Percentiles rank a stretch among this genome's conserved stretches.
These are phyloP conservation scores for Cutaneotrichosporon cyanovorans DNA, from an alignment of 1,284 basidiomycete genomes.

Conservation along the genomic window DNA sequence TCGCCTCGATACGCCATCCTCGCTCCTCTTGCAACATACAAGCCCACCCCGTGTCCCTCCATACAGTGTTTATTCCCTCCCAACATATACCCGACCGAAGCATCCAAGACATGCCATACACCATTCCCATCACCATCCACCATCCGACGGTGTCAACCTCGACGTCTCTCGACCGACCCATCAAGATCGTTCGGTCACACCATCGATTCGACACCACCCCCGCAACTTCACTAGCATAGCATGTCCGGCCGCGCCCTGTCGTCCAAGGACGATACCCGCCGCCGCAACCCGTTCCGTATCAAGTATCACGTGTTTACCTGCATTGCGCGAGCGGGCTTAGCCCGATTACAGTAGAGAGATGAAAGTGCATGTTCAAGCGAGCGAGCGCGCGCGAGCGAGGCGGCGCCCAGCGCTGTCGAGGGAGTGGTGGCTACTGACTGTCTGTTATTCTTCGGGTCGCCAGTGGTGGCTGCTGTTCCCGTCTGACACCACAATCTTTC, in stretches of 20 bases:
- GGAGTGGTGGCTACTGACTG: too few species aligned
- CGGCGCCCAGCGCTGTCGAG: too few species aligned
- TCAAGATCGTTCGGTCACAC: too few species aligned
- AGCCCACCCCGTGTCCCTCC: conserved; percentile 12
- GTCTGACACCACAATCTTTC: too few species aligned
- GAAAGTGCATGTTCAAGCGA: conserved; percentile 16
- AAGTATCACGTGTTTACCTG: conserved; percentile 18
- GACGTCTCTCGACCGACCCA: too few species aligned
- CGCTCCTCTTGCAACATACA: conserved; percentile 8
- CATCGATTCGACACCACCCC: background rate
- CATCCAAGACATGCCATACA: conserved; percentile 7
- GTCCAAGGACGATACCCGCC: conserved; percentile 42
- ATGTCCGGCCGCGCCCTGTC: conserved; percentile 39
- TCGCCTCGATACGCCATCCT: conserved; percentile 7
- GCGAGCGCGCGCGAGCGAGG: too few species aligned
- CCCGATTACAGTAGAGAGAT: conserved; percentile 7
- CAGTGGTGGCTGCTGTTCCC: too few species aligned
- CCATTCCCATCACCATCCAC: conserved; percentile 1
- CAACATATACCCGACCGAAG: conserved; percentile 1
- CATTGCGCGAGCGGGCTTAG: conserved; percentile 13
- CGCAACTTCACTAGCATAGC: conserved; percentile 8
- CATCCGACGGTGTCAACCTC: too few species aligned
- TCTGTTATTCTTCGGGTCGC: too few species aligned
- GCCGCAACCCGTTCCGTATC: conserved; percentile 17
- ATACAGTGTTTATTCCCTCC: too few species aligned